phyloP scores from a whole-genome alignment of 2,329 filamentous ascomycete genomes.

The Fusarium mundagurra region DNA sequence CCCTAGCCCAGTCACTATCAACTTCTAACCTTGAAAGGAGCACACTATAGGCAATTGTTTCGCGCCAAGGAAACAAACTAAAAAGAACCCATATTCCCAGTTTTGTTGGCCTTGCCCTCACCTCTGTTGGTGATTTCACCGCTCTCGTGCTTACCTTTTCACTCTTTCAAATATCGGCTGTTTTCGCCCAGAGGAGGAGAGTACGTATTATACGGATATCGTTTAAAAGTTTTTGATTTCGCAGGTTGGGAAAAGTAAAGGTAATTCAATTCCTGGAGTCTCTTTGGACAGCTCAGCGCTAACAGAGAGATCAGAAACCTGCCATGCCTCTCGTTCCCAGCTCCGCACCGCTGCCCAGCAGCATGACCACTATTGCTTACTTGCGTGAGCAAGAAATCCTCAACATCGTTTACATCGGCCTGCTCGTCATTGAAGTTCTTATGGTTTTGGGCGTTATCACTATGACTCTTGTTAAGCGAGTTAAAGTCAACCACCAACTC shows the following conservation, averaged over 20 bases:
- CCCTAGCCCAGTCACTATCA: conserved; percentile 25
- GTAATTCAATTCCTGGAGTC: not conserved
- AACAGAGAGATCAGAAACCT: conserved; percentile 11
- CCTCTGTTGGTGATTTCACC: conserved; percentile 21
- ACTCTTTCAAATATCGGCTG: not conserved
- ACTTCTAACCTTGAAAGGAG: conserved; percentile 29
- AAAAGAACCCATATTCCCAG: conserved; percentile 25
- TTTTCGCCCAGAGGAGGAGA: not conserved
- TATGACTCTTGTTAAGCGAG: conserved; percentile 44
- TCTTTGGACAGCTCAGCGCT: not conserved
- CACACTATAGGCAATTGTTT: conserved; percentile 29
- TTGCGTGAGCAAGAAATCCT: conserved; percentile 49
- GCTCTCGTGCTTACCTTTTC: conserved; percentile 14
- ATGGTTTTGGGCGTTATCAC: conserved; percentile 55
- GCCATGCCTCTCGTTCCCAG: conserved; percentile 38
- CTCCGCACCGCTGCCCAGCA: conserved; percentile 28
- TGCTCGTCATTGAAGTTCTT: conserved; percentile 57
- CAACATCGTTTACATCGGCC: conserved; percentile 58
- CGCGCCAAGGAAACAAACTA: conserved; percentile 35
- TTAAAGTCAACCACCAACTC: conserved; percentile 31
- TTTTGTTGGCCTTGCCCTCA: conserved; percentile 7
- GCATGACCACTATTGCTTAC: conserved; percentile 38
- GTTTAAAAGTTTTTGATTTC: not conserved
- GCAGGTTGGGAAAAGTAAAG: not conserved
- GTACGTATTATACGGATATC: not conserved